These are phyloP conservation scores for Wickerhamomyces tratensis DNA, from an alignment of 805 yeast species.

Conservation along the genomic window DNA sequence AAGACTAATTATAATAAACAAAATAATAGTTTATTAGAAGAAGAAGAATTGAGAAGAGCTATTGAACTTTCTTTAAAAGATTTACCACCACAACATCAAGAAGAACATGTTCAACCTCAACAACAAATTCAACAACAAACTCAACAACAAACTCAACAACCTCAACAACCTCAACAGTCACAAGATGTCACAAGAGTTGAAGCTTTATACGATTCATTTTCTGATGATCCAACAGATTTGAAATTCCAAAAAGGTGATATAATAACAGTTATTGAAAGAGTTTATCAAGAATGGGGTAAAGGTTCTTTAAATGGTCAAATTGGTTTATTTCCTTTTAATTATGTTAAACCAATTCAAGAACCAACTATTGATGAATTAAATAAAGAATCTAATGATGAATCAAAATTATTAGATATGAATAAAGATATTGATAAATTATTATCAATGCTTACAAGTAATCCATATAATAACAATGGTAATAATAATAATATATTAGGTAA, in stretches of 20 bases:
- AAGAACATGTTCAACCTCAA: not conserved
- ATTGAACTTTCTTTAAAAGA: constrained; percentile 53
- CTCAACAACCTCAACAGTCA: constrained; percentile 10
- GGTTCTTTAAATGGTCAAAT: constrained; percentile 74
- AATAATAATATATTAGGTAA: constrained; percentile 31
- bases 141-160: constrained; percentile 5
- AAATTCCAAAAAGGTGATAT: constrained; percentile 83
- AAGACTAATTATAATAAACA: constrained; percentile 35
- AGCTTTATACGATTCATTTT: constrained; percentile 74
- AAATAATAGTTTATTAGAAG: constrained; percentile 49
- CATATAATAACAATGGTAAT: constrained; percentile 19
- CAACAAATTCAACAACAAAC: constrained; percentile 3
- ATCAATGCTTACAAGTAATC: constrained; percentile 35
- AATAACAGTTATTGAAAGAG: constrained; percentile 78
- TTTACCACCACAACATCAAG: constrained; percentile 6
- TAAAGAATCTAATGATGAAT: constrained; percentile 40
- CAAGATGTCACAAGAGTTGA: constrained; percentile 51
- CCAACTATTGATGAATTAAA: constrained; percentile 52
- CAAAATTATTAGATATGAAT: constrained; percentile 39
- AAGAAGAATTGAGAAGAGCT: constrained; percentile 70
- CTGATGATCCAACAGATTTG: constrained; percentile 79
- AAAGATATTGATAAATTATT: constrained; percentile 64
- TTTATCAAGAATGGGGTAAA: constrained; percentile 92
- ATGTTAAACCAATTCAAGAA: constrained; percentile 71
- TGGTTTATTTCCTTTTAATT: constrained; percentile 90